Conservation (phyloP, 2,329 filamentous ascomycete species). For the Botrytis elliptica region DNA sequence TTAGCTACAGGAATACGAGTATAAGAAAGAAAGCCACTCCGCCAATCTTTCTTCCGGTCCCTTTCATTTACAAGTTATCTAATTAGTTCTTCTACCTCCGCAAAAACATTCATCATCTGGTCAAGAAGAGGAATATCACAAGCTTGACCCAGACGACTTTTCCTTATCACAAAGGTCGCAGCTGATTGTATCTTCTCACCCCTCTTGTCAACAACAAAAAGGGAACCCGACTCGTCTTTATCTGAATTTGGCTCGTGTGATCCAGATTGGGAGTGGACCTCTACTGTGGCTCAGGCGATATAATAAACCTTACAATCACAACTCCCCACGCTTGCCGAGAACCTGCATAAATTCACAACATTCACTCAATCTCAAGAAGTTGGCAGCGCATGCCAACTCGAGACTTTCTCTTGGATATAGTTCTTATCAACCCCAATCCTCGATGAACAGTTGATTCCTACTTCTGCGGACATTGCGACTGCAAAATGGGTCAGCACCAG, state of each 20-base stretch:
- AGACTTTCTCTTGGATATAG: constrained; percentile 20
- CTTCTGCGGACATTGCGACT: constrained; percentile 31
- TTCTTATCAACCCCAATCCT: constrained; percentile 17
- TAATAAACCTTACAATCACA: constrained; percentile 17
- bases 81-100: neutral
- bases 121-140: constrained; percentile 10
- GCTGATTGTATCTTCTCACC: constrained; percentile 28
- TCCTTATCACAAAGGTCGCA: constrained; percentile 29
- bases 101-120: neutral
- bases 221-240: constrained; percentile 22
- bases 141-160: constrained; percentile 27
- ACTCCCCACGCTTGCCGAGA: constrained; percentile 34
- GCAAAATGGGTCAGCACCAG: constrained; percentile 39
- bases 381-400: constrained; percentile 11
- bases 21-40: neutral
- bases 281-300: constrained; percentile 24
- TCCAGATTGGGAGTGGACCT: constrained; percentile 19
- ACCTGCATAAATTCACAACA: constrained; percentile 31
- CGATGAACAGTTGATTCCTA: constrained; percentile 34
- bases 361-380: constrained; percentile 22
- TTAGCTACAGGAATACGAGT: neutral
- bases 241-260: constrained; percentile 30
- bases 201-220: constrained; percentile 8
- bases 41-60: neutral
- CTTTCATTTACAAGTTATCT: neutral